Conservation (phyloP, 768 basidiomycete species). For the Podaxis sp. region DNA sequence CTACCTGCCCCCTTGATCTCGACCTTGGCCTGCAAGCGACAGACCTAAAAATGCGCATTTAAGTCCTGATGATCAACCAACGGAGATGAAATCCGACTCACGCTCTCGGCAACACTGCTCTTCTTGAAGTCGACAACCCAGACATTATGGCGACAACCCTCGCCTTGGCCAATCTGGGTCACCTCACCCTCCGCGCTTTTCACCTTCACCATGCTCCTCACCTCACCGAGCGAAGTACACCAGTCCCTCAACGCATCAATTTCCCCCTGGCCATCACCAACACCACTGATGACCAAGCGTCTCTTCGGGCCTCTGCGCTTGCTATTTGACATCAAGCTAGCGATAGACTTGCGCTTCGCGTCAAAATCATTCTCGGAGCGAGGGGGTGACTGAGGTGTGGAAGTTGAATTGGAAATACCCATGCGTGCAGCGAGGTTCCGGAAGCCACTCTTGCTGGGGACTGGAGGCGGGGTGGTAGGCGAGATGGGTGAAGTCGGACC, state of each 20-base stretch:
- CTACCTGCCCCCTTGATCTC: constrained; percentile 40
- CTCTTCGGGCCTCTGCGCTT: constrained; percentile 23
- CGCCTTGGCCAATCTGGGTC: constrained; percentile 1
- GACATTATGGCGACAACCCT: constrained; percentile 2
- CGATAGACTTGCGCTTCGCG: constrained; percentile 10
- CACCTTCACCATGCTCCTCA: constrained; percentile 28
- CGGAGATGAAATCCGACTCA: constrained; percentile 20
- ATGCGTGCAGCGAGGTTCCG: constrained; percentile 25
- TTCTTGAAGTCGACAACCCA: constrained; percentile 35
- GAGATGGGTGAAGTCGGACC: background rate
- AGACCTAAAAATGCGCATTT: constrained; percentile 28
- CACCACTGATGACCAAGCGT: constrained; percentile 33
- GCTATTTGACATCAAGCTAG: constrained; percentile 16
- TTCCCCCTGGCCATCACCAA: constrained; percentile 25
- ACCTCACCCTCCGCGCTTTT: background rate
- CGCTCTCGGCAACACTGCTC: constrained; percentile 37
- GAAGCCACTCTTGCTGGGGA: constrained; percentile 20
- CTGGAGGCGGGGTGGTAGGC: constrained; percentile 7
- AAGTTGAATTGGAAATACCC: constrained; percentile 15
- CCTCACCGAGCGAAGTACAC: constrained; percentile 38
- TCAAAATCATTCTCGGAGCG: background rate
- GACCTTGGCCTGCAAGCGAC: constrained; percentile 38
- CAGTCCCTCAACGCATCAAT: constrained; percentile 33
- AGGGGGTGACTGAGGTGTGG: background rate
- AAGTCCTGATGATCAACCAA: background rate